phyloP scores from a whole-genome alignment of 1,139 yeast species.

The Magnusiomyces ingens region DNA sequence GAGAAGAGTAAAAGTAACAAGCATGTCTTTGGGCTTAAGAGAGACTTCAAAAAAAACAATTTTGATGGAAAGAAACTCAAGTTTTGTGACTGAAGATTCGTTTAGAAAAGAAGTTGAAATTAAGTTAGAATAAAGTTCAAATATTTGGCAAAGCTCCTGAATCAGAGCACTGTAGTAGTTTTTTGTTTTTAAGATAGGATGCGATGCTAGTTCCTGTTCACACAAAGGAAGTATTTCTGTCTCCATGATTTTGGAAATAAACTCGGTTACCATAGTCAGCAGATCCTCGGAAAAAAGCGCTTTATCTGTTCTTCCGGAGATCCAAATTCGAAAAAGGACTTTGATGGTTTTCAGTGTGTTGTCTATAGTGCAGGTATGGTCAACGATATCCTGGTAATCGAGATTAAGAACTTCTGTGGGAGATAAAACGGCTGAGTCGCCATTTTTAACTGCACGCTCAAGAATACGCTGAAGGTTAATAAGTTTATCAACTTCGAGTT shows the following conservation, averaged over 20 bases:
- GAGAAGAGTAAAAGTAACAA: conserved; percentile 26
- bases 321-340: conserved; percentile 40
- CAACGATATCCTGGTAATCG: conserved; percentile 8
- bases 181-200: conserved; percentile 13
- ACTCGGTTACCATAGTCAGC: conserved; percentile 38
- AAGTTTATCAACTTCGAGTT: conserved; percentile 18
- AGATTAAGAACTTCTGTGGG: conserved; percentile 9
- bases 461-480: conserved; percentile 18
- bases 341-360: conserved; percentile 37
- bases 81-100: conserved; percentile 43
- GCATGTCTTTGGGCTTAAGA: conserved; percentile 27
- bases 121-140: conserved; percentile 21
- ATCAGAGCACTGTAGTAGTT: conserved; percentile 18
- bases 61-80: conserved; percentile 44
- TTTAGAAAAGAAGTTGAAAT: conserved; percentile 29
- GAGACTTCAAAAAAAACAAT: conserved; percentile 33
- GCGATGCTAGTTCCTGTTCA: conserved; percentile 3
- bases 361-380: conserved; percentile 14
- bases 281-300: conserved; percentile 42
- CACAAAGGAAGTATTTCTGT: conserved; percentile 30
- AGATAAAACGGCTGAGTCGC: conserved; percentile 15
- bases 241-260: conserved; percentile 36
- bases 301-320: conserved; percentile 38
- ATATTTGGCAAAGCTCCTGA: conserved; percentile 18
- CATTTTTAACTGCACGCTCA: conserved; percentile 16